Evolutionary conservation across 2,329 filamentous ascomycete species (phyloP), one percentile per base, ranked within the genome.

Genomic region (Colletotrichum horii): DNA sequence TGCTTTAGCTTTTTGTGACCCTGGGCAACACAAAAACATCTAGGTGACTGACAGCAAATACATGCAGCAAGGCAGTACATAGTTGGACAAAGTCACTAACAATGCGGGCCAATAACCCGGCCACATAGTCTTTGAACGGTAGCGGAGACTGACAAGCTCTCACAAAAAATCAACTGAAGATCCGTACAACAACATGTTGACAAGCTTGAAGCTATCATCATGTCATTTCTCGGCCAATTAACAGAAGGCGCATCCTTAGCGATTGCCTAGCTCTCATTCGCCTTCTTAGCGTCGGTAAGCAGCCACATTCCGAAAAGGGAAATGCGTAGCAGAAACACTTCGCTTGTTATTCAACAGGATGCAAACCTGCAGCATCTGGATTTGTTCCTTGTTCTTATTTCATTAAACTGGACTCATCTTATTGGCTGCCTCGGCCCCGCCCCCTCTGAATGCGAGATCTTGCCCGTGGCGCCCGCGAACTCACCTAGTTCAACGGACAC

Each of bases 291-390:
- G 4, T 52, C 0, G n/a, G 43, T 52, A 52, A 52, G 43, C 43
- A 52, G 43, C 43, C 43, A 52, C 43, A 22, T 14, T 14, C 43
- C 43, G 6, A 52, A 52, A 22, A 52, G 14, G 43, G 43, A 8
- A 52, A 52, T 52, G 43, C 43, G 43, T 52, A 52, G 43, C 43
- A 52, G 43, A 52, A 52, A n/a, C n/a, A n/a, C 28, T 11, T 32
- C 30, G 30, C 11, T 9, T 9, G 11, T 32, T 3, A 32, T 32
- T 32, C 28, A 30, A 48, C 1, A 48, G 38, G 38, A 48, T 48
- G 19, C 38, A 9, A 52, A 14, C 43, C 43, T 22, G 43, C 43
- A 52, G 43, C 43, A 48, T 0, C n/a, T 3, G n/a, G 43, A 14
- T 52, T 22, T 4, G 43, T 8, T 52, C 43, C 43, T 52, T 52